Conservation (phyloP, 2,329 filamentous ascomycete species). For the Epichloe festucae region DNA sequence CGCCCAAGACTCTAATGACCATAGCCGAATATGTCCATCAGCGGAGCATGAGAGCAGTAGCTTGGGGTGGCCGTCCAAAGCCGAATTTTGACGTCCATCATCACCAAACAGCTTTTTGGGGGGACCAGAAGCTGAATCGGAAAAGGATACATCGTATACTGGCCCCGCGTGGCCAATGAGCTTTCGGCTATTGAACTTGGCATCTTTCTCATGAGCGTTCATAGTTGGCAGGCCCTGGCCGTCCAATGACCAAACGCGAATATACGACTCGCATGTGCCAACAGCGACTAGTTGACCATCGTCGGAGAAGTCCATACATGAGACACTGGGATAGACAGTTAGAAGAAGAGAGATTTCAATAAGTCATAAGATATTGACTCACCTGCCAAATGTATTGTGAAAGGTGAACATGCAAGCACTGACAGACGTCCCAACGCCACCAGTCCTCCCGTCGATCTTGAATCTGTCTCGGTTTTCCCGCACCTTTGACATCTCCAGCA, state of each 20-base stretch:
- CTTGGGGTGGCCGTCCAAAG: constrained; percentile 46
- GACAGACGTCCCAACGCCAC: constrained; percentile 68
- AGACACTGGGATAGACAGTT: constrained; percentile 44
- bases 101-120: constrained; percentile 36
- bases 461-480: constrained; percentile 89
- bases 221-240: constrained; percentile 66
- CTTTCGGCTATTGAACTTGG: constrained; percentile 51
- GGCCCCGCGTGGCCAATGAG: constrained; percentile 83
- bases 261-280: constrained; percentile 88
- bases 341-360: background rate
- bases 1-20: constrained; percentile 86
- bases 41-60: constrained; percentile 78
- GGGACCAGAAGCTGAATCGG: constrained; percentile 50
- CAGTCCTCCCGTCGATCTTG: constrained; percentile 70
- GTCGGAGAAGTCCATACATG: constrained; percentile 91
- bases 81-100: constrained; percentile 26
- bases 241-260: constrained; percentile 85
- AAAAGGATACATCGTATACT: constrained; percentile 83
- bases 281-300: constrained; percentile 78
- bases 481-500: constrained; percentile 87
- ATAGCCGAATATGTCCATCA: constrained; percentile 79
- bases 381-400: constrained; percentile 90
- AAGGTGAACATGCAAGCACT: constrained; percentile 98
- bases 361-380: constrained; percentile 19
- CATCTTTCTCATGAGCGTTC: constrained; percentile 42